phyloP scores from a whole-genome alignment of 192 early-diverging fungal species.

The Rhizophagus sp. region DNA sequence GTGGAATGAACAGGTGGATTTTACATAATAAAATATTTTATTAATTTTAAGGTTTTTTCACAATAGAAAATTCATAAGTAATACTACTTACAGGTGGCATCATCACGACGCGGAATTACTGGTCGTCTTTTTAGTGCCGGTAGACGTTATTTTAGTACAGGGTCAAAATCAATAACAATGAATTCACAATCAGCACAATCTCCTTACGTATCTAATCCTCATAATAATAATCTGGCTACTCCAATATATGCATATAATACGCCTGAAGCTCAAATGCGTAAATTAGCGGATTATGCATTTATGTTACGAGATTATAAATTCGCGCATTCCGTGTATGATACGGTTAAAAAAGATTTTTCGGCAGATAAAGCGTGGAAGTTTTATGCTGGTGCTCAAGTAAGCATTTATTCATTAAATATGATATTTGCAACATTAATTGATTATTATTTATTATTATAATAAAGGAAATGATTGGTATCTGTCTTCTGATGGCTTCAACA shows the following conservation, averaged over 20 bases:
- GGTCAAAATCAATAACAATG: constrained; percentile 39
- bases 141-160: constrained; percentile 80
- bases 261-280: constrained; percentile 90
- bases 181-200: constrained; percentile 45
- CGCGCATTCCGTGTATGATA: constrained; percentile 88
- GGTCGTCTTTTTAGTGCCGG: constrained; percentile 85
- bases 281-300: constrained; percentile 94
- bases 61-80: neutral
- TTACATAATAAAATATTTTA: neutral
- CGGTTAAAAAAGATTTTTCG: constrained; percentile 81
- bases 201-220: constrained; percentile 37
- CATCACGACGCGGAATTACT: constrained; percentile 82
- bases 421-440: neutral
- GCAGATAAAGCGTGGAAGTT: constrained; percentile 78
- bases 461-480: constrained; percentile 90
- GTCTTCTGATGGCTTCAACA: constrained; percentile 67
- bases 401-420: neutral
- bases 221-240: constrained; percentile 34
- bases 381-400: constrained; percentile 69
- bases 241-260: constrained; percentile 66
- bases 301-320: constrained; percentile 95
- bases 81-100: constrained; percentile 56
- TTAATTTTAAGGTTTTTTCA: neutral
- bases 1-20: constrained; percentile 78
- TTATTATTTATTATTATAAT: neutral